Conservation (phyloP, 345 rosid species). For the Euphorbia lathyris region DNA sequence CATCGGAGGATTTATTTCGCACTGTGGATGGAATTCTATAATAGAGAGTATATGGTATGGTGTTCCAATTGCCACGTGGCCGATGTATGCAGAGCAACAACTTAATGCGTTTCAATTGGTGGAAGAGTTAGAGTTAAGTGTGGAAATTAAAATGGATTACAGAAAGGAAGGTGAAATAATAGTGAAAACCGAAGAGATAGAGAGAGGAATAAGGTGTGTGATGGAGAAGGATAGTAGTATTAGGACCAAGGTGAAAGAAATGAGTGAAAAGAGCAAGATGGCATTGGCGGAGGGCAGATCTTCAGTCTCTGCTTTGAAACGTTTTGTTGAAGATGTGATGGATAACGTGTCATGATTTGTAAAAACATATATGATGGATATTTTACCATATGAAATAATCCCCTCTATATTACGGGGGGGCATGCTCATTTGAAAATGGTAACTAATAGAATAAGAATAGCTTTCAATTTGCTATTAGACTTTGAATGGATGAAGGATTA, state of each 20-base stretch:
- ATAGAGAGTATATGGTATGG: conserved; percentile 22
- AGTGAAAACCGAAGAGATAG: conserved; percentile 7
- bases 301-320: background rate
- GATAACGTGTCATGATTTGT: too few relatives aligned
- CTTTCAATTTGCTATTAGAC: too few relatives aligned
- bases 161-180: background rate
- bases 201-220: conserved; percentile 14
- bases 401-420: too few relatives aligned
- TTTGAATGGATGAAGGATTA: too few relatives aligned
- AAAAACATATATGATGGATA: too few relatives aligned
- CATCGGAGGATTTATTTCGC: conserved; percentile 11
- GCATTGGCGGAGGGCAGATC: conserved; percentile 11
- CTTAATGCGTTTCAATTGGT: conserved; percentile 12
- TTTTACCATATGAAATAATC: too few relatives aligned
- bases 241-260: background rate
- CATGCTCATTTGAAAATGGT: too few relatives aligned
- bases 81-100: conserved; percentile 19
- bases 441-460: too few relatives aligned
- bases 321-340: background rate
- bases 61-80: conserved; percentile 18
- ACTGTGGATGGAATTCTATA: conserved; percentile 22
- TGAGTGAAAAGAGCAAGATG: conserved; percentile 1
- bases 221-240: conserved; percentile 6
- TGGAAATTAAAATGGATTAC: conserved; percentile 21
- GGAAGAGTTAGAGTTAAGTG: conserved; percentile 11